Conservation (phyloP, 768 basidiomycete genomes). For the Macrolepiota albuminosa region DNA sequence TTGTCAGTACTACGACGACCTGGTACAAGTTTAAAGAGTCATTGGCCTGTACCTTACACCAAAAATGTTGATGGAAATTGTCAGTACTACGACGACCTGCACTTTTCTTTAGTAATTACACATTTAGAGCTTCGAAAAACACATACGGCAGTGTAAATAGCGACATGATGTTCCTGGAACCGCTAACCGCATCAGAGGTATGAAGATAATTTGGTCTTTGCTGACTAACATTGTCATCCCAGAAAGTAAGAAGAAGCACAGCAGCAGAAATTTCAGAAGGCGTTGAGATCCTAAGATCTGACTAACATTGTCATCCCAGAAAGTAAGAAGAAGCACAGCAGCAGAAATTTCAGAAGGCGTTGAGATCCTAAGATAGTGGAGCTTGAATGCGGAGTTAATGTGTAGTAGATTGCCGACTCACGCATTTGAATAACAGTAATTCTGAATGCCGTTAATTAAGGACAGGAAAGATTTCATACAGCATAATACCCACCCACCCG, state of each 20-base stretch:
- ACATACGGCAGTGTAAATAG: conserved; percentile 48
- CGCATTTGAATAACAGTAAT: conserved; percentile 41
- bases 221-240: conserved; percentile 51
- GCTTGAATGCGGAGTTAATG: background rate
- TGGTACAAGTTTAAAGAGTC: background rate
- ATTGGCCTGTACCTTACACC: conserved; percentile 48
- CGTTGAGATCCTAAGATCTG: conserved; percentile 45
- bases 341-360: conserved; percentile 75
- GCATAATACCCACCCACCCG: conserved; percentile 38
- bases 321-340: conserved; percentile 61
- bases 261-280: conserved; percentile 77
- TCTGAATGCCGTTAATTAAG: conserved; percentile 19
- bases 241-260: conserved; percentile 64
- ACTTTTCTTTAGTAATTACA: background rate
- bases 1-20: conserved; percentile 52
- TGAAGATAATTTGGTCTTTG: conserved; percentile 13
- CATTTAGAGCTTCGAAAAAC: background rate
- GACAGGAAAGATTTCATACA: background rate
- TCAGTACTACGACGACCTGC: conserved; percentile 46
- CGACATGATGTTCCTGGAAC: conserved; percentile 41
- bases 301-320: conserved; percentile 61
- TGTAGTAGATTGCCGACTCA: conserved; percentile 14
- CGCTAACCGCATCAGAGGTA: background rate
- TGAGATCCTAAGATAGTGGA: conserved; percentile 37
- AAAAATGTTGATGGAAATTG: conserved; percentile 61